Conservation (phyloP, 305 asterid genomes). For the Fraxinus albicans region DNA sequence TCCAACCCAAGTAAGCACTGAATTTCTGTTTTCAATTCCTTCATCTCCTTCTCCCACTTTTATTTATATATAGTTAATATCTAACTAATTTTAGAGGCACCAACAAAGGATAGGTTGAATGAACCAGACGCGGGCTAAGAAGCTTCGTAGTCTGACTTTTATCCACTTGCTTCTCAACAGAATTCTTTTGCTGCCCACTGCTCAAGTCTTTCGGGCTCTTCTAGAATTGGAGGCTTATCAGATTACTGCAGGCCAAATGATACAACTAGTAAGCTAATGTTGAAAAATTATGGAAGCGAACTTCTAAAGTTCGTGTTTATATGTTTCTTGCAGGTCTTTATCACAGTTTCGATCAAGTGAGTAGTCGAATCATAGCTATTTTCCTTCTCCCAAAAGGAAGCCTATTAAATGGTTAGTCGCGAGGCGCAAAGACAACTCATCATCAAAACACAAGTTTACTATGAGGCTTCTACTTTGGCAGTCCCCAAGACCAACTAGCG, state of each 20-base stretch:
- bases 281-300: background rate
- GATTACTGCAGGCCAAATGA: background rate
- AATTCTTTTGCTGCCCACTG: too few relatives aligned
- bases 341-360: background rate
- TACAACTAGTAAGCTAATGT: background rate
- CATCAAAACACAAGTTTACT: background rate
- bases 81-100: too few relatives aligned
- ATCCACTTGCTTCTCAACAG: too few relatives aligned
- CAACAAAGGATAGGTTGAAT: too few relatives aligned
- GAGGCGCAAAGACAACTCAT: background rate
- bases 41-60: background rate
- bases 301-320: background rate
- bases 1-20: background rate
- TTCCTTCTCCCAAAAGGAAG: background rate
- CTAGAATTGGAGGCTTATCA: too few relatives aligned
- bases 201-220: too few relatives aligned
- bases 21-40: background rate
- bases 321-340: background rate
- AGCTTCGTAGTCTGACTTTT: too few relatives aligned
- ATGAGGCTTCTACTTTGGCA: background rate
- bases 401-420: background rate
- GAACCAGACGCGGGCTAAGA: too few relatives aligned
- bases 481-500: background rate
- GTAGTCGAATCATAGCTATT: background rate
- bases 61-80: too few relatives aligned